A percentile compares a stretch with the other conserved stretches of the same genome.
These are phyloP conservation scores for Biscogniauxia sp. DNA, from an alignment of 2,329 filamentous ascomycete species.

Conservation along the genomic window DNA sequence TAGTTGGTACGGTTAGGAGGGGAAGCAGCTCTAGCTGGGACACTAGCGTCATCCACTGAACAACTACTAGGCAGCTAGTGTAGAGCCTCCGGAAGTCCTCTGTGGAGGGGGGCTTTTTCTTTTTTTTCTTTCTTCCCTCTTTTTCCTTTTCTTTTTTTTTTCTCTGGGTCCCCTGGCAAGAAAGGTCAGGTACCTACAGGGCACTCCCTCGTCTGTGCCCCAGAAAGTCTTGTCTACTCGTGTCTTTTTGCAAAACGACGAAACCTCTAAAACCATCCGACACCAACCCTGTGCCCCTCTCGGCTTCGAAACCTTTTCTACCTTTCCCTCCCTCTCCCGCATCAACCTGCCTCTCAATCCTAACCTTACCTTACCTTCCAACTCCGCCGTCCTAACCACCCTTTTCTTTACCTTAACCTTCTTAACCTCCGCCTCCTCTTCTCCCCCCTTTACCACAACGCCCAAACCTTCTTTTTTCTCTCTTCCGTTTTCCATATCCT, in stretches of 20 bases:
- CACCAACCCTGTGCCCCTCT: slow-evolving; percentile 1
- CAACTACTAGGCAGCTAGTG: slow-evolving; percentile 5
- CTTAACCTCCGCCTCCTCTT: slow-evolving; percentile 8
- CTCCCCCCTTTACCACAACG: slow-evolving; percentile 14
- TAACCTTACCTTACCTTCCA: neutral
- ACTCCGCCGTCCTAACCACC: neutral
- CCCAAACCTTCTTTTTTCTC: neutral
- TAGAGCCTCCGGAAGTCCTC: neutral
- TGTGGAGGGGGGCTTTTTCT: neutral
- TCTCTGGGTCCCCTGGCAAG: neutral
- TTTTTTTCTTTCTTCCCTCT: neutral
- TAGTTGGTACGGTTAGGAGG: neutral
- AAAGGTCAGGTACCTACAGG: neutral
- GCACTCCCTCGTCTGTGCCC: neutral
- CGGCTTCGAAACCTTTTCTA: slow-evolving; percentile 5
- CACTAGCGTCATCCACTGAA: slow-evolving; percentile 5
- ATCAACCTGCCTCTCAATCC: neutral
- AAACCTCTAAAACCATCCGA: slow-evolving; percentile 2
- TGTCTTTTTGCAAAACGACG: neutral
- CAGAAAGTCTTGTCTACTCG: neutral
- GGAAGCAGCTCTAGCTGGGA: slow-evolving; percentile 12
- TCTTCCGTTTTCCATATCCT: slow-evolving; percentile 3
- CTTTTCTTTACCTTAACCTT: neutral
- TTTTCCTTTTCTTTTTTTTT: neutral
- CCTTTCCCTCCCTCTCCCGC: neutral